phyloP scores from a whole-genome alignment of 306 rosid genomes.

The Cucumis hystrix region DNA sequence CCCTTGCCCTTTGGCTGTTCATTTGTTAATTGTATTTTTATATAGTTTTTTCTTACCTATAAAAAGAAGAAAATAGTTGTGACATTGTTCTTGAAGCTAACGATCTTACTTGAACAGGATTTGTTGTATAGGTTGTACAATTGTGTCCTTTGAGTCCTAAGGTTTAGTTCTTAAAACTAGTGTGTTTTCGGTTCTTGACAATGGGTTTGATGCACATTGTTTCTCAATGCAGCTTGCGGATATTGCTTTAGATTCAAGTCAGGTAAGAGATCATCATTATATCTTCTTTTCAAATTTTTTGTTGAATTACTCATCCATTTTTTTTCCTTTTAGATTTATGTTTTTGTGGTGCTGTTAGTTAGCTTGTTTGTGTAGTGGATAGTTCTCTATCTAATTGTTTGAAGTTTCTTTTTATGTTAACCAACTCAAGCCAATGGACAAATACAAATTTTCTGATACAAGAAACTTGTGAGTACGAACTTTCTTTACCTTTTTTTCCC shows the following conservation, averaged over 20 bases:
- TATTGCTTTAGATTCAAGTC: conserved; percentile 31
- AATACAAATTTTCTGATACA: conserved; percentile 51
- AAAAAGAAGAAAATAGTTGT: background rate
- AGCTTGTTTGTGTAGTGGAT: background rate
- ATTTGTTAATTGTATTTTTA: background rate
- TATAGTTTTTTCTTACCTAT: background rate
- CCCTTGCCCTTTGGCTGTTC: background rate
- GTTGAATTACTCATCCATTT: background rate
- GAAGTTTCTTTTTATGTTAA: conserved; percentile 12
- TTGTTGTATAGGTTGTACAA: no score
- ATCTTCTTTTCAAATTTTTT: background rate
- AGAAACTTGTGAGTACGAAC: conserved; percentile 44
- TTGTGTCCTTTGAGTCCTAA: no score
- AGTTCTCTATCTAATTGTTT: conserved; percentile 1
- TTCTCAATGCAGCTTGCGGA: conserved; percentile 43
- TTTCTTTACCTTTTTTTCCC: background rate
- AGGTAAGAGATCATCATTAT: conserved; percentile 22
- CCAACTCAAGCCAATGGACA: conserved; percentile 29
- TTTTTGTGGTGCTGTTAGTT: background rate
- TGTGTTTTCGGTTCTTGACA: no score
- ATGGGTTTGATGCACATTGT: background rate
- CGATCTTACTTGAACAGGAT: no score
- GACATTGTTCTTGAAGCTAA: background rate
- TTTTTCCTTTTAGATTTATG: background rate
- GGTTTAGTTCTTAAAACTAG: no score